phyloP scores from a whole-genome alignment of 2,329 filamentous ascomycete species.

The Paraphaeosphaeria minitans region DNA sequence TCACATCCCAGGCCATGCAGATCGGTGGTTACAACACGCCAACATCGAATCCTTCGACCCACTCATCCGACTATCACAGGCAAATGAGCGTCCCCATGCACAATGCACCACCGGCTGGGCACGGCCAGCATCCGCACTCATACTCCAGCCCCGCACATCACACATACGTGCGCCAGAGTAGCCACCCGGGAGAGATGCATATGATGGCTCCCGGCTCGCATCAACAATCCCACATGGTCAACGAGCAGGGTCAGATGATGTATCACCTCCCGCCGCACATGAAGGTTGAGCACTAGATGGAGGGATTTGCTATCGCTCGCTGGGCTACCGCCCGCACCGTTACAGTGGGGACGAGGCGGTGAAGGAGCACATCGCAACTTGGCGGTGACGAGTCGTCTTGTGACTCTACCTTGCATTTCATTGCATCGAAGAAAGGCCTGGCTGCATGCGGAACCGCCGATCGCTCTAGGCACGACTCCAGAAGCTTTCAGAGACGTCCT shows the following conservation, averaged over 20 bases:
- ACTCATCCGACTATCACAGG: slow-evolving; percentile 44
- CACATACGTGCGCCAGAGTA: slow-evolving; percentile 41
- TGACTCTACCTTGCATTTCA: slow-evolving; percentile 1
- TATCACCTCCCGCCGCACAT: slow-evolving; percentile 48
- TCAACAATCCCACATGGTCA: slow-evolving; percentile 45
- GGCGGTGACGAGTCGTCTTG: slow-evolving; percentile 6
- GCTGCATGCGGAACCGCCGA: background rate
- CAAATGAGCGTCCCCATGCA: slow-evolving; percentile 46
- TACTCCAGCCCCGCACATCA: slow-evolving; percentile 38
- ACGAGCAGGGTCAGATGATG: slow-evolving; percentile 48
- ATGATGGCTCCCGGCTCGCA: slow-evolving; percentile 46
- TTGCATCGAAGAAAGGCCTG: background rate
- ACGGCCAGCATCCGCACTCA: slow-evolving; percentile 33
- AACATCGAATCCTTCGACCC: slow-evolving; percentile 44
- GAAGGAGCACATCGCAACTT: background rate
- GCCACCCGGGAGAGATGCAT: slow-evolving; percentile 43
- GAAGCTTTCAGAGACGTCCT: background rate
- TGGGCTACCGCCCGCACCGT: background rate
- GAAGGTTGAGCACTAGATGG: slow-evolving; percentile 47
- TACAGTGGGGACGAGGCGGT: slow-evolving; percentile 11
- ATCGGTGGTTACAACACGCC: slow-evolving; percentile 46
- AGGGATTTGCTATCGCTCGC: background rate
- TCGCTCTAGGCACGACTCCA: background rate
- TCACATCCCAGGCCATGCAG: slow-evolving; percentile 44
- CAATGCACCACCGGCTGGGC: slow-evolving; percentile 28